phyloP scores from a whole-genome alignment of 2,329 filamentous ascomycete species.

The Coniochaeta sp. region DNA sequence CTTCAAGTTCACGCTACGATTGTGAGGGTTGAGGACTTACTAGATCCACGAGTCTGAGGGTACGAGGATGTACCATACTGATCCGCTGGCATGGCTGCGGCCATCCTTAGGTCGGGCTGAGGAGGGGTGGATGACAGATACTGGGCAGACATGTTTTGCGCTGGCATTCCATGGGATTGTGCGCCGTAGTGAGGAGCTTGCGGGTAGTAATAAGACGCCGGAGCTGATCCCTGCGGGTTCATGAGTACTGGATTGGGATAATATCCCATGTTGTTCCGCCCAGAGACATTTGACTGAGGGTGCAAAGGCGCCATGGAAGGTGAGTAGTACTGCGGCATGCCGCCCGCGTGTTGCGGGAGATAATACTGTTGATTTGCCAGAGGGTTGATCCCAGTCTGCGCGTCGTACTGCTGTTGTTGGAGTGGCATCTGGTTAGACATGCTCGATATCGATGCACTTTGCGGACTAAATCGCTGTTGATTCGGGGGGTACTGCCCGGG shows the following conservation, averaged over 20 bases:
- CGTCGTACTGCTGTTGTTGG: slow-evolving; percentile 25
- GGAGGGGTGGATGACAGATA: slow-evolving; percentile 21
- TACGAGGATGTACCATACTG: slow-evolving; percentile 6
- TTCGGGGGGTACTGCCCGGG: slow-evolving; percentile 27
- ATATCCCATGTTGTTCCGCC: slow-evolving; percentile 32
- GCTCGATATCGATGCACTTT: slow-evolving; percentile 17
- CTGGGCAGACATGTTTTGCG: slow-evolving; percentile 25
- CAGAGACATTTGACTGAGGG: slow-evolving; percentile 21
- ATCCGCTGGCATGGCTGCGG: slow-evolving; percentile 8
- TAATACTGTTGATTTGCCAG: slow-evolving; percentile 39
- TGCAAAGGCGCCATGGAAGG: slow-evolving; percentile 30
- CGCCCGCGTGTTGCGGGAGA: slow-evolving; percentile 31
- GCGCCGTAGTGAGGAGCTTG: slow-evolving; percentile 27
- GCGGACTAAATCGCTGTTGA: slow-evolving; percentile 22
- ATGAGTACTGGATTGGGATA: slow-evolving; percentile 36
- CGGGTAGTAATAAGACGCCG: slow-evolving; percentile 36
- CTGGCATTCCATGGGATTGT: slow-evolving; percentile 23
- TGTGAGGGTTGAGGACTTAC: slow-evolving; percentile 5
- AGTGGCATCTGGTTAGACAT: slow-evolving; percentile 7
- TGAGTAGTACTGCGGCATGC: slow-evolving; percentile 35
- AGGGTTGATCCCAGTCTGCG: slow-evolving; percentile 27
- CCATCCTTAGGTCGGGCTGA: slow-evolving; percentile 17
- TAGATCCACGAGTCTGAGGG: slow-evolving; percentile 5
- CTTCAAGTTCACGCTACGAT: background rate
- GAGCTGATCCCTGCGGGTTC: slow-evolving; percentile 25